Evolutionary conservation across 805 yeast genomes (phyloP), one percentile per base, ranked within the genome.

Genomic region (Ogataea polymorpha): DNA sequence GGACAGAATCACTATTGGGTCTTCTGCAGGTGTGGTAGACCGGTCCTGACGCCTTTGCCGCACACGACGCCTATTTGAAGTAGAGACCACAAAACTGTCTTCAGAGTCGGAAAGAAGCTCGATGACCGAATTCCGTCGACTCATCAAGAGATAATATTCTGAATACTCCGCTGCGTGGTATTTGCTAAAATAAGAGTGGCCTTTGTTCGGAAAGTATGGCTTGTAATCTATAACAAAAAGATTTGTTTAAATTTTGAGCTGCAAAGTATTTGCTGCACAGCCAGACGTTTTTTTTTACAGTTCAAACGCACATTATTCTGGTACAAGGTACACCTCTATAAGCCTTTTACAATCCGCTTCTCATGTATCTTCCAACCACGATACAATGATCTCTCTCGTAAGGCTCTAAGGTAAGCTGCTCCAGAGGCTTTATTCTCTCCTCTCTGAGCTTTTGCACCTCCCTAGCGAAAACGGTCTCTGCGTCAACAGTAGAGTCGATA

Each of bases 351-450:
- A 75, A 65, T 39, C 93, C 95, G 63, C 91, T 79, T 82, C 99
- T 86, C 79, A 84, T 75, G 78, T 93, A 93, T 71, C 84, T 81
- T 66, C 98, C 99, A 63, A 93, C 88, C 59, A 93, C 99, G 65
- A 93, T 86, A 84, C 98, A 91, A 76, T 93, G 99, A 67, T 93
- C 99, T 79, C 99, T 88, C 80, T 93, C 99, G 74, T 93, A 93
- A 69, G 99, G 99, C 78, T 91, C 99, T 70, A 93, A 80, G 41
- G 99, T 93, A 71, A 93, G 81, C 78, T 93, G 99, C 74, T 93
- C 99, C 63, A 90, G 74, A 51, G 99, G 99, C 75, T 93, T 93
- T 70, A 93, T 86, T 71, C 96, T 84, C 78, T 93, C 99, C 73
- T 91, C 98, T 74, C 99, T 83, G 73, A 93, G 81, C 71, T 93